Percentiles rank a stretch among this genome's conserved stretches.
These are phyloP conservation scores for Aspergillus sp. DNA, from an alignment of 2,329 filamentous ascomycete genomes.

Conservation along the genomic window DNA sequence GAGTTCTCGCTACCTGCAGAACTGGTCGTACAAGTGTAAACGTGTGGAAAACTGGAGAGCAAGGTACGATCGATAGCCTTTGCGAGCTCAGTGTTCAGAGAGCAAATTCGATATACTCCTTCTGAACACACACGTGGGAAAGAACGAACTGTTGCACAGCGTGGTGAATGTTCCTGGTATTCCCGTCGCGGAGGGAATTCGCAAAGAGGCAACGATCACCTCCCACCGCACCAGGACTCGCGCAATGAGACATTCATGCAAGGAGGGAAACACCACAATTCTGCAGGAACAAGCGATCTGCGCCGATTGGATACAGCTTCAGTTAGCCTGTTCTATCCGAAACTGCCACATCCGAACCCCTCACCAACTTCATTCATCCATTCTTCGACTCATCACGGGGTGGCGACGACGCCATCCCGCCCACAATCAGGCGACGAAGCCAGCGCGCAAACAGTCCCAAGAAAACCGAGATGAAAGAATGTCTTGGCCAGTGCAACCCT, in stretches of 20 bases:
- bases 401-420: neutral
- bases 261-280: neutral
- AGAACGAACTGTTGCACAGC: no score
- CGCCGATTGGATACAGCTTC: neutral
- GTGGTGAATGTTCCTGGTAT: neutral
- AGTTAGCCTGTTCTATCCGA: neutral
- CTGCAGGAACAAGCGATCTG: neutral
- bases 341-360: neutral
- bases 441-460: neutral
- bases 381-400: neutral
- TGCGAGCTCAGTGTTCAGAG: no score
- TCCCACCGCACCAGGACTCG: neutral
- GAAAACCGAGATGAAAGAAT: neutral
- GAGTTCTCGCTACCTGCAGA: neutral
- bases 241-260: neutral
- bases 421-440: neutral
- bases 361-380: neutral
- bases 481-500: conserved; percentile 6
- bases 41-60: neutral
- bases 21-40: neutral
- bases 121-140: neutral
- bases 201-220: neutral
- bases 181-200: neutral
- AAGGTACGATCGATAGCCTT: no score
- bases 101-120: no score